These are phyloP conservation scores for Gastrolobium bilobum DNA, from an alignment of 306 rosid genomes.

Conservation along the genomic window DNA sequence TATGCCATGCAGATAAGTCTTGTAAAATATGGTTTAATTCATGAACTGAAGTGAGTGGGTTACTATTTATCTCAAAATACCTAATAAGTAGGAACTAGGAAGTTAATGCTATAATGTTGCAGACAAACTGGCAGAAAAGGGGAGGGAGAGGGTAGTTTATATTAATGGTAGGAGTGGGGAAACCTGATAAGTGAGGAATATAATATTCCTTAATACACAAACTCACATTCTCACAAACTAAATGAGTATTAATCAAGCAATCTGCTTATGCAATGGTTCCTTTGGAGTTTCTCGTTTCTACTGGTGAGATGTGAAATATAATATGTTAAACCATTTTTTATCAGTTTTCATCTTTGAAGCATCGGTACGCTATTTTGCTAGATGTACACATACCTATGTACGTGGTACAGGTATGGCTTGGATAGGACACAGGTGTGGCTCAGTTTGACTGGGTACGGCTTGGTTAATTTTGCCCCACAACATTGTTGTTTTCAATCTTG, in stretches of 20 bases:
- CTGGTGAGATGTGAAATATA: background rate
- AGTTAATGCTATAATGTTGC: background rate
- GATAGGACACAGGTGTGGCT: background rate
- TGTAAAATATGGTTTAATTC: background rate
- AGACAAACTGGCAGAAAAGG: background rate
- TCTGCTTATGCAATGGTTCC: constrained; percentile 1
- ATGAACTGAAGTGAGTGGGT: background rate
- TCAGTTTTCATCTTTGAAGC: background rate
- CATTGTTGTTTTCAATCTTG: background rate
- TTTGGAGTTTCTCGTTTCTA: background rate
- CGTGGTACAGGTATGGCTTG: background rate
- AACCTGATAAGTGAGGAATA: too few species aligned
- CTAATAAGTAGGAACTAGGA: constrained; percentile 5
- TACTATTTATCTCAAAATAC: background rate
- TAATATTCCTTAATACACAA: too few species aligned
- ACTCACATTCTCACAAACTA: too few species aligned
- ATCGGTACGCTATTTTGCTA: background rate
- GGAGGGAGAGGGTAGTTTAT: too few species aligned
- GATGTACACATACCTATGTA: background rate
- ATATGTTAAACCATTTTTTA: background rate
- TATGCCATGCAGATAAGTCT: constrained; percentile 12
- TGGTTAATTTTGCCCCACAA: background rate
- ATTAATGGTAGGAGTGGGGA: too few species aligned
- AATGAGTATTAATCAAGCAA: background rate
- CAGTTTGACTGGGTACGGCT: background rate